Evolutionary conservation across 169 alveolate genomes (phyloP).

Genomic region (Eimeria falciformis): DNA sequence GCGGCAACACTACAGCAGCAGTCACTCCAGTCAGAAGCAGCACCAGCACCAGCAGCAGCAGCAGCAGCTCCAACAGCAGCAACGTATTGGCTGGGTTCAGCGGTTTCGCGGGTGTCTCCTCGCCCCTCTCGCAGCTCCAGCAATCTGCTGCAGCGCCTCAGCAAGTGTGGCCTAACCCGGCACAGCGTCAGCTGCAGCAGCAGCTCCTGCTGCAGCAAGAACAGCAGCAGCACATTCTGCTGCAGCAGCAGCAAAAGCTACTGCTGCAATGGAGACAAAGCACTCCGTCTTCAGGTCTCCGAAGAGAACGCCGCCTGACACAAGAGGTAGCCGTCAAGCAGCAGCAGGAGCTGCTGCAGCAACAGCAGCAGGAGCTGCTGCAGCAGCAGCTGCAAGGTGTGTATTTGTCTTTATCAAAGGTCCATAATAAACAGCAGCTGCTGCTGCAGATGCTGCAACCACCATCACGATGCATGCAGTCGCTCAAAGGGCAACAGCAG

Average conservation of each 20-base stretch:
- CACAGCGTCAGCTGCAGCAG: slow-evolving; percentile 20
- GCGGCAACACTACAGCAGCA: not conserved
- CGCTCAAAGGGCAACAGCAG: too few relatives aligned
- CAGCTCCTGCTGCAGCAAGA: too few relatives aligned
- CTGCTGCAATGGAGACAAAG: too few relatives aligned
- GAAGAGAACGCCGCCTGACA: not conserved
- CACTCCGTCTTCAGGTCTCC: not conserved
- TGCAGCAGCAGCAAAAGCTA: not conserved
- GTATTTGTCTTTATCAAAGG: too few relatives aligned
- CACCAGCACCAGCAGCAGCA: slow-evolving; percentile 19
- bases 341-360: not conserved
- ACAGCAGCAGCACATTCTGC: too few relatives aligned
- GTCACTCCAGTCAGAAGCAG: not conserved
- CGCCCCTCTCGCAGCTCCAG: not conserved
- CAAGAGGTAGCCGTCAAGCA: not conserved
- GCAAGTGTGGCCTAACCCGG: not conserved
- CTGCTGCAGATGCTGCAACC: not conserved
- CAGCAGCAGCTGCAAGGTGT: too few relatives aligned
- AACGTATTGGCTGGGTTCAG: not conserved
- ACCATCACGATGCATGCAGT: too few relatives aligned
- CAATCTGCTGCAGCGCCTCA: not conserved
- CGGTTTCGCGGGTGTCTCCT: not conserved
- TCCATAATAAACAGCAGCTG: not conserved
- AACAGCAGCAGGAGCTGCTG: slow-evolving; percentile 5
- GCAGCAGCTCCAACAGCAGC: slow-evolving; percentile 7